A percentile compares a stretch with the other conserved stretches of the same genome.
phyloP scores from a whole-genome alignment of 2,329 filamentous ascomycete species.

The Microsporum audouinii region DNA sequence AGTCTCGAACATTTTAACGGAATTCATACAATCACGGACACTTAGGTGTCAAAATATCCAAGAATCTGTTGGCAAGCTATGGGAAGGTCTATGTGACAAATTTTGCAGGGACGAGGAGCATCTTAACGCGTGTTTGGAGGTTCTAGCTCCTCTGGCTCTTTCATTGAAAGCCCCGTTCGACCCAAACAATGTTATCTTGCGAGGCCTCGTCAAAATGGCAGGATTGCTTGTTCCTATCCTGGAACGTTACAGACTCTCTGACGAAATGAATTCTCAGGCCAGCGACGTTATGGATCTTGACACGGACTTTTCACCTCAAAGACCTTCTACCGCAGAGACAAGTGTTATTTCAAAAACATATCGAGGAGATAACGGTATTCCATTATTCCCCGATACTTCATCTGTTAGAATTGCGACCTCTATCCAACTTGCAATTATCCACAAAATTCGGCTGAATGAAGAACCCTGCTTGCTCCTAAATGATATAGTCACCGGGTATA shows the following conservation, averaged over 20 bases:
- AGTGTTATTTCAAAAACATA: constrained; percentile 22
- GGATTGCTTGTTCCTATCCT: constrained; percentile 23
- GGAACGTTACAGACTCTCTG: constrained; percentile 19
- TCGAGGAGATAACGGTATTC: constrained; percentile 20
- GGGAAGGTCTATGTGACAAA: constrained; percentile 27
- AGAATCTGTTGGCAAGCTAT: constrained; percentile 22
- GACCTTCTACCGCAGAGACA: constrained; percentile 17
- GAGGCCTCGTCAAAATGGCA: constrained; percentile 20
- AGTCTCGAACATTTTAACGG: constrained; percentile 29
- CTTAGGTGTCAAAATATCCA: constrained; percentile 23
- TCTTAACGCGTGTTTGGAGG: constrained; percentile 23
- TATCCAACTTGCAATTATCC: constrained; percentile 25
- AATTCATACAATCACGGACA: constrained; percentile 24
- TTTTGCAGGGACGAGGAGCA: constrained; percentile 20
- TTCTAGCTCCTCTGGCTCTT: constrained; percentile 26
- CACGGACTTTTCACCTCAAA: constrained; percentile 23
- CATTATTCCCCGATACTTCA: constrained; percentile 22
- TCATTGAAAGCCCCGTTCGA: constrained; percentile 15
- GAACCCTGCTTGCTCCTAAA: neutral
- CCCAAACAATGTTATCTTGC: constrained; percentile 16
- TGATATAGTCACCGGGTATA: constrained; percentile 24
- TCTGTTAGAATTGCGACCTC: constrained; percentile 30
- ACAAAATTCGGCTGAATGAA: constrained; percentile 13
- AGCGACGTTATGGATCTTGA: constrained; percentile 36
- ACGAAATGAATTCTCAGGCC: neutral